Evolutionary conservation across 306 rosid species (phyloP), one percentile per base, ranked within the genome.

Genomic region (Pyrus pyrifolia): DNA sequence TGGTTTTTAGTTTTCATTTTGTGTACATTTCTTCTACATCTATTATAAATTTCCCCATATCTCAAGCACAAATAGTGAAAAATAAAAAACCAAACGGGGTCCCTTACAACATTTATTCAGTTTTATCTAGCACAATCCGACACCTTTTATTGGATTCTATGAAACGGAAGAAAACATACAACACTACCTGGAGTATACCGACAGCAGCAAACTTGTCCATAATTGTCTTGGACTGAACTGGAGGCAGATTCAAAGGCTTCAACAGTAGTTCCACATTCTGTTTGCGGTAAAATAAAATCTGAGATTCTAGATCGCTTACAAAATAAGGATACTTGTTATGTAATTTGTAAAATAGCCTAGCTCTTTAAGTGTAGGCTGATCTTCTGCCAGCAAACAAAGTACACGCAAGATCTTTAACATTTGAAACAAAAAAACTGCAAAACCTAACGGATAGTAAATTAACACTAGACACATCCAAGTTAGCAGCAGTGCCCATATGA

Each of bases 181-280:
- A 29, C 49, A 66, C 68, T 80, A 89, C 97, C 89, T 90, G 97
- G 72, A 94, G 98, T 81, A 94, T 91, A 82, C 95, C 96, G 69
- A 90, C 96, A 35, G 98, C 97, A 72, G 98, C 96, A 84, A 95
- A 92, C 86, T 95, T 92, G 85, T 95, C 97, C 21, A 76, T 18
- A 23, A 92, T 85, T 29, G 93, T 86, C 86, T 91, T 95, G 38
- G 84, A 71, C 42, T 57, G 71, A 69, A 76, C 78, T 0, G 92
- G 91, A 76, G 69, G 81, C 71, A 90, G 31, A 53, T 82, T 67
- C 85, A 95, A 81, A 78, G 90, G 87, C 84, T 87, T 83, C 61
- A 91, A 42, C 72, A 90, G 76, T 72, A 84, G 67, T 44, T 89
- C 97, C 35, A 87, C 87, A 67, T 86, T 94, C 97, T 94, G 89